Percentiles rank a stretch among this genome's conserved stretches.
These are phyloP conservation scores for Komagataea norvegica DNA, from an alignment of 1,139 yeast species.

Conservation along the genomic window DNA sequence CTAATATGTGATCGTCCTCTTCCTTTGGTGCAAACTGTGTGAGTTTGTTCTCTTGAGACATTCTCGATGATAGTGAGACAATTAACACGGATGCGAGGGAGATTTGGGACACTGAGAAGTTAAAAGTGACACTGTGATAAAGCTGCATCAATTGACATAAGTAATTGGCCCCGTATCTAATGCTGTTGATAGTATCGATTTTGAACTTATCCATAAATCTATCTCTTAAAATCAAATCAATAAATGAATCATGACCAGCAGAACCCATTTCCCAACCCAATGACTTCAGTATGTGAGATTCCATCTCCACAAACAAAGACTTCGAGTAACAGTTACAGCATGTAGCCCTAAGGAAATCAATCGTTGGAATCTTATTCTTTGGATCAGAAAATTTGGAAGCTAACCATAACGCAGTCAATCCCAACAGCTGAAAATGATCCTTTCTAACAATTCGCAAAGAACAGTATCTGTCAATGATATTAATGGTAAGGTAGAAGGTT, in stretches of 20 bases:
- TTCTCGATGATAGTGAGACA: conserved; percentile 3
- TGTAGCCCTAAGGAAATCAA: conserved; percentile 39
- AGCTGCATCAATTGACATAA: conserved; percentile 64
- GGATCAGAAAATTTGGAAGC: conserved; percentile 68
- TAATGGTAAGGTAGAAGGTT: conserved; percentile 76
- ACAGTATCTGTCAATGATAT: conserved; percentile 85
- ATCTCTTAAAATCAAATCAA: conserved; percentile 47
- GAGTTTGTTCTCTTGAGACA: conserved; percentile 1
- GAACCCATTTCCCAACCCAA: conserved; percentile 51
- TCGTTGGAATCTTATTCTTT: conserved; percentile 59
- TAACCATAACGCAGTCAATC: conserved; percentile 70
- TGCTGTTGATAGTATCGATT: conserved; percentile 38
- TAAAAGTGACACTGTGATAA: conserved; percentile 53
- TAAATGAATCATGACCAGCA: conserved; percentile 58
- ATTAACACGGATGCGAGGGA: conserved; percentile 47
- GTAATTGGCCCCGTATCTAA: conserved; percentile 53
- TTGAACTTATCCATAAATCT: conserved; percentile 18
- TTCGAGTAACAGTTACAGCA: conserved; percentile 63
- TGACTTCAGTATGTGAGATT: conserved; percentile 57
- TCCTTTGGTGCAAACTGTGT: conserved; percentile 7
- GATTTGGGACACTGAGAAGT: conserved; percentile 50
- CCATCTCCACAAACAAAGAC: conserved; percentile 61
- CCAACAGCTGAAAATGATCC: conserved; percentile 58
- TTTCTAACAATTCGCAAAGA: conserved; percentile 83
- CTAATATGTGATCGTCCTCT: conserved; percentile 5